A percentile compares a stretch with the other conserved stretches of the same genome.
phyloP scores from a whole-genome alignment of 768 basidiomycete species.

The Hirschioporus abietinus region DNA sequence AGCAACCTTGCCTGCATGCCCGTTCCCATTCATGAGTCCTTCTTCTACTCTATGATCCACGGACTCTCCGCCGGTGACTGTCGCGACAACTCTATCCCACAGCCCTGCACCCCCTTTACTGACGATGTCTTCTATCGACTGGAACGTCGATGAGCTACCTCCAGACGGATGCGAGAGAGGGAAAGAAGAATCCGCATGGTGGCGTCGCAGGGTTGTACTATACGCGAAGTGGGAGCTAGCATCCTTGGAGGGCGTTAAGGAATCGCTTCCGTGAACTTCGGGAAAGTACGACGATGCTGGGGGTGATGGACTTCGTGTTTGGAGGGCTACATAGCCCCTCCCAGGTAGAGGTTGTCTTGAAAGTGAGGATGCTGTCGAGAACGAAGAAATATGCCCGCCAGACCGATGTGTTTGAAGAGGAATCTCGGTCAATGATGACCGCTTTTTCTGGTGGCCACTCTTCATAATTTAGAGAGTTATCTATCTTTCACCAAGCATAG shows the following conservation, averaged over 20 bases:
- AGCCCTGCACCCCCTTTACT: slow-evolving; percentile 30
- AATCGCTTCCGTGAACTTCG: slow-evolving; percentile 45
- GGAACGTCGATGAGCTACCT: slow-evolving; percentile 26
- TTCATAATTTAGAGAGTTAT: neutral
- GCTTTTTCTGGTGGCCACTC: slow-evolving; percentile 1
- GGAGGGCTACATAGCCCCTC: neutral
- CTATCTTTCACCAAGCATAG: neutral
- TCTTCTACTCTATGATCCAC: slow-evolving; percentile 30
- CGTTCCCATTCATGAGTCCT: slow-evolving; percentile 31
- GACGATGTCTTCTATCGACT: slow-evolving; percentile 20
- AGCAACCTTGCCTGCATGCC: slow-evolving; percentile 19
- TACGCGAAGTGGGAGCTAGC: slow-evolving; percentile 77
- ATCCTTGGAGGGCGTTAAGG: slow-evolving; percentile 54
- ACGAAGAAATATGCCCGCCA: neutral
- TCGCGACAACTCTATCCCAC: slow-evolving; percentile 39
- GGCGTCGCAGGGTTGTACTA: slow-evolving; percentile 73
- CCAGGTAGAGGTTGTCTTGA: slow-evolving; percentile 3
- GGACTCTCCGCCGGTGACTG: slow-evolving; percentile 34
- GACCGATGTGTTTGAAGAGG: neutral
- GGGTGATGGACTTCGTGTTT: slow-evolving; percentile 44
- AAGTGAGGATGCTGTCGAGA: slow-evolving; percentile 2
- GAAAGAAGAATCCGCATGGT: slow-evolving; percentile 45
- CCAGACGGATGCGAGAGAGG: slow-evolving; percentile 33
- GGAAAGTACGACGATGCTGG: slow-evolving; percentile 79
- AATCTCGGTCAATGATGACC: slow-evolving; percentile 4